A percentile compares a stretch with the other conserved stretches of the same genome.
phyloP scores from a whole-genome alignment of 257 asterid species.

The Solanum clarkiae region DNA sequence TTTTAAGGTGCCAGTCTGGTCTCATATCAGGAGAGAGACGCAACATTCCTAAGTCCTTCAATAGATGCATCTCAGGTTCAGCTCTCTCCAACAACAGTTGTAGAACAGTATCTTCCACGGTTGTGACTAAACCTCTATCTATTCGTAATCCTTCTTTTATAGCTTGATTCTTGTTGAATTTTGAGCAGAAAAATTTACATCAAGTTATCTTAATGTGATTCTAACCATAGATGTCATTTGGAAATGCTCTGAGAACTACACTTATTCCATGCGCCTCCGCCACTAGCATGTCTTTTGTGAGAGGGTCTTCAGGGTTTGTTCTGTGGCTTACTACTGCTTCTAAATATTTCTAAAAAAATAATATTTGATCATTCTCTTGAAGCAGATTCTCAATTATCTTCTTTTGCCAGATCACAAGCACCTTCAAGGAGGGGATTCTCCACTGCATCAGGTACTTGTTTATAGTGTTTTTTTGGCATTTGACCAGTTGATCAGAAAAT shows the following conservation, averaged over 20 bases:
- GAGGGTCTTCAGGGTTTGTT: conserved; percentile 31
- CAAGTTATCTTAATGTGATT: background rate
- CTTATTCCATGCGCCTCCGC: conserved; percentile 22
- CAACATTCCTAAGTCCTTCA: conserved; percentile 22
- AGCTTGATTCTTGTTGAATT: background rate
- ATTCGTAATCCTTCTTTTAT: background rate
- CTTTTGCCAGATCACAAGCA: conserved; percentile 33
- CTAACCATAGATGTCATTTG: conserved; percentile 31
- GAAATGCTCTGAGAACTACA: conserved; percentile 32
- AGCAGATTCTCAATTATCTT: background rate
- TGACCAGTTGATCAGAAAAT: background rate
- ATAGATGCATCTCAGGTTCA: conserved; percentile 2
- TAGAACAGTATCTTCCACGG: conserved; percentile 20
- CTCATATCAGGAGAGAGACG: conserved; percentile 15
- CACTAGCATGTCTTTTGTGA: conserved; percentile 27
- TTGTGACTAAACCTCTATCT: conserved; percentile 12
- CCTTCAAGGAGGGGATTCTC: background rate
- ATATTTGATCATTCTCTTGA: background rate
- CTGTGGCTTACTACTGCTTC: background rate
- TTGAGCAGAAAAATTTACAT: background rate
- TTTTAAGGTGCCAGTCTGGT: conserved; percentile 23
- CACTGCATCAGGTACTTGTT: background rate
- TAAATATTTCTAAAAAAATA: background rate
- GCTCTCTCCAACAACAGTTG: conserved; percentile 14
- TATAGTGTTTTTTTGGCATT: background rate